Base-by-base conservation (phyloP, 73 alveolate species). In the Blepharisma stoltei region DNA sequence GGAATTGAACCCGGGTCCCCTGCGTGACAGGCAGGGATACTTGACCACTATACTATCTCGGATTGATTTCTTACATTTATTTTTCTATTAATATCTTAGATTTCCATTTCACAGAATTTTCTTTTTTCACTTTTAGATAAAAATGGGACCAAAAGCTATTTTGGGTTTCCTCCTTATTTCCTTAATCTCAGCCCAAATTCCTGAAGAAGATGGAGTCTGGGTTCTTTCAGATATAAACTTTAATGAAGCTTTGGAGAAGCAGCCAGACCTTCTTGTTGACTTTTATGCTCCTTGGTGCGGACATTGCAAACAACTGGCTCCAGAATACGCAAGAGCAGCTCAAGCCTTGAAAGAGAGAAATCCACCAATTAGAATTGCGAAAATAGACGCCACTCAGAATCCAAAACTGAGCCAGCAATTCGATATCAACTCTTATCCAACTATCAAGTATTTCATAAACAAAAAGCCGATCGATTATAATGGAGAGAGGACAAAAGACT, bases 271-370 rank as follows among this genome's bases (percentile, higher is more conserved):
- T 46, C 9, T 88, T 54, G 93, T 92, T 50, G 92, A 89, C 44
- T 90, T 90, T 73, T 90, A 90, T 76, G 96, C 96, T 55, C 96
- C 96, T 20, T 90, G 96, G 96, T 89, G 95, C 70, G 94, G 94
- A 32, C 99, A 94, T 79, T 94, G 98, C 81, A 82, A 92, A 85
- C 78, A 82, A 7, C 92, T 95, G 69, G 97, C 96, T 78, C 99
- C 99, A 54, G 99, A 93, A 76, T 95, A 87, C 70, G 91, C 92
- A 76, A 88, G 89, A 71, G 99, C 99, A 25, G 98, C 98, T 27
- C 86, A 71, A 43, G 89, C 78, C 38, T 87, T 95, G 41, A 88
- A 84, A 66, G 76, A 52, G 4, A 14, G 88, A 77, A 88, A 84
- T 69, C 87, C 93, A 70, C 85, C 88, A 1, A 81, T 84, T 83